phyloP scores from a whole-genome alignment of 805 yeast species.

The Candida pini region DNA sequence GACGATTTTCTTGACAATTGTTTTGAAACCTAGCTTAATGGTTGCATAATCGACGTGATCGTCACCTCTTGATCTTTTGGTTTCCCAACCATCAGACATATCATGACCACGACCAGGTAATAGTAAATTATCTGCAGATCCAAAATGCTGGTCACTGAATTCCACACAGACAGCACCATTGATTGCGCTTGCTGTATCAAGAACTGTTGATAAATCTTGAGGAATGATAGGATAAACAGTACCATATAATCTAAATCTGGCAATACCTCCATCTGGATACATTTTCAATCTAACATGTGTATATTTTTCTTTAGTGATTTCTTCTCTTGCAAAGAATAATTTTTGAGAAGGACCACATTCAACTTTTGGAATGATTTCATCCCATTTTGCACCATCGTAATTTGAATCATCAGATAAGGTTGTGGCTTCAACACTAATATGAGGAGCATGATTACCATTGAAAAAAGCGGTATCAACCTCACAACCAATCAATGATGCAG shows the following conservation, averaged over 20 bases:
- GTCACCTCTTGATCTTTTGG: constrained; percentile 75
- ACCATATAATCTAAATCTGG: constrained; percentile 88
- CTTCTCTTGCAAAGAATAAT: constrained; percentile 68
- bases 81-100: constrained; percentile 99
- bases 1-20: constrained; percentile 53
- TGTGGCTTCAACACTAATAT: constrained; percentile 75
- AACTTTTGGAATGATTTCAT: constrained; percentile 53
- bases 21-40: constrained; percentile 65
- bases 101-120: constrained; percentile 93
- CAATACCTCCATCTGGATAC: constrained; percentile 99
- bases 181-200: constrained; percentile 77
- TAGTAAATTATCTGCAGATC: constrained; percentile 81
- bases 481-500: constrained; percentile 73
- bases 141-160: constrained; percentile 90
- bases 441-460: constrained; percentile 94
- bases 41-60: constrained; percentile 93
- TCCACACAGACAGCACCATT: constrained; percentile 87
- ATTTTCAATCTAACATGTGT: constrained; percentile 80
- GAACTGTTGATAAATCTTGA: constrained; percentile 33
- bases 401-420: constrained; percentile 31
- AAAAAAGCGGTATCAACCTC: constrained; percentile 93
- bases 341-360: constrained; percentile 89
- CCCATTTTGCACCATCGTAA: constrained; percentile 51
- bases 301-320: constrained; percentile 54
- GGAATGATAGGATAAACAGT: constrained; percentile 69